phyloP scores from a whole-genome alignment of 2,329 filamentous ascomycete species.

The Samsoniella hepiali region DNA sequence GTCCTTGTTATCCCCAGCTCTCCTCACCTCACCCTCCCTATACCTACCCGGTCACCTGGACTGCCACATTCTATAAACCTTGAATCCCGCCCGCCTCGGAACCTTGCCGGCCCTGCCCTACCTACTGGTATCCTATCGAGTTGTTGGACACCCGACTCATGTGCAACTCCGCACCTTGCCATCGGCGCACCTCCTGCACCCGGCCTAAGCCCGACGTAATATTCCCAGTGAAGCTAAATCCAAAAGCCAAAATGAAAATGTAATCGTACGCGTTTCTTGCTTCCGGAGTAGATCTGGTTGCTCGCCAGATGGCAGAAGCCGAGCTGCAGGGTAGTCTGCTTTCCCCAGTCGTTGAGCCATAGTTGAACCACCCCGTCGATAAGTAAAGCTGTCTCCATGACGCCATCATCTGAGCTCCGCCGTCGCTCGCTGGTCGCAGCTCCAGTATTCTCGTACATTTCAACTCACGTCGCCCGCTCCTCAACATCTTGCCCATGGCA shows the following conservation, averaged over 20 bases:
- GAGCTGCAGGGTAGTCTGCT: not conserved
- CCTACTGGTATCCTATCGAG: not conserved
- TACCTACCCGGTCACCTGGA: not conserved
- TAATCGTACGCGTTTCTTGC: not conserved
- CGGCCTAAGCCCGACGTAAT: conserved; percentile 5
- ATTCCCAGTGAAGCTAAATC: not conserved
- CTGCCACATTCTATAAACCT: conserved; percentile 1
- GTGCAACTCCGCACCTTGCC: not conserved
- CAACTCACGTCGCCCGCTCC: not conserved
- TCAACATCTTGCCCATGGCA: conserved; percentile 12
- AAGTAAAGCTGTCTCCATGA: conserved; percentile 4
- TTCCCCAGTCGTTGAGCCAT: no score
- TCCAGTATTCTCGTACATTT: not conserved
- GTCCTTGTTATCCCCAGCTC: not conserved
- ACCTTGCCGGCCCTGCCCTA: not conserved
- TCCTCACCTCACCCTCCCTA: not conserved
- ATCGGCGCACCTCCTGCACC: not conserved
- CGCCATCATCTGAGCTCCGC: conserved; percentile 5
- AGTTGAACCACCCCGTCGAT: not conserved
- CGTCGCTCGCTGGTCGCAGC: not conserved
- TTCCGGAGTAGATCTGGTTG: not conserved
- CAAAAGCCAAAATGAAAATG: not conserved
- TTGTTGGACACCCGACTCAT: conserved; percentile 10
- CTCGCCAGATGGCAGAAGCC: not conserved
- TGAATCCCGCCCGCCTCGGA: not conserved